Base-by-base conservation (phyloP, 2,329 filamentous ascomycete species). In the Penicillium digitatum region DNA sequence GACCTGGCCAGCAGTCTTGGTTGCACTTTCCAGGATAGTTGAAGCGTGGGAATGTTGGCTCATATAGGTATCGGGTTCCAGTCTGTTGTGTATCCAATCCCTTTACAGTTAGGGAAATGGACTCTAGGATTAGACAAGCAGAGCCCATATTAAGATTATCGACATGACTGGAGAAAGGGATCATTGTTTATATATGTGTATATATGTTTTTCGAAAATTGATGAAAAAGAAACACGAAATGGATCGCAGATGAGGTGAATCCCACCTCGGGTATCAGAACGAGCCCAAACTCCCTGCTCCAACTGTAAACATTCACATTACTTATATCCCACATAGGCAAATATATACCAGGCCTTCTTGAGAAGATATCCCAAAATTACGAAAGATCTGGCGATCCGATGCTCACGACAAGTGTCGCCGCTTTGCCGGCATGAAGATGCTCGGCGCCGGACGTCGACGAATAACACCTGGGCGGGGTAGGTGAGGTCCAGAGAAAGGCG, bases 341-440 rank as follows among this genome's bases (percentile, higher is more conserved):
- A 7, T 45, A 45, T n/a, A 1, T 34, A 16, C 6, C 31, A 9
- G 14, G 27, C 9, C 27, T n/a, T 7, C 38, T n/a, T 50, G 11
- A 0, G 4, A 26, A 42, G 38, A 37, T 3, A 37, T 3, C 45
- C 12, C 3, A 11, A 16, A 35, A 27, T 20, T 11, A 44, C 16
- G 22, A 10, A 24, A 35, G 24, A 3, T 18, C 20, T 8, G 10
- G 29, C 20, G 16, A 35, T 29, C 46, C 38, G 20, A 26, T 18
- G 16, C 27, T 64, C 56, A 69, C n/a, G 54, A 56, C 14, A 64
- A 39, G 22, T 60, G 67, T 39, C 59, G 66, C 32, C 64, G 67
- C 55, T 70, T 72, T 2, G 69, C 67, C 37, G 63, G 68, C 32
- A 72, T 67, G 48, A 72, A 69, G 3, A 69, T 57, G 52, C 62